Conservation (phyloP, 805 yeast species). For the Lipomyces mesembrius region DNA sequence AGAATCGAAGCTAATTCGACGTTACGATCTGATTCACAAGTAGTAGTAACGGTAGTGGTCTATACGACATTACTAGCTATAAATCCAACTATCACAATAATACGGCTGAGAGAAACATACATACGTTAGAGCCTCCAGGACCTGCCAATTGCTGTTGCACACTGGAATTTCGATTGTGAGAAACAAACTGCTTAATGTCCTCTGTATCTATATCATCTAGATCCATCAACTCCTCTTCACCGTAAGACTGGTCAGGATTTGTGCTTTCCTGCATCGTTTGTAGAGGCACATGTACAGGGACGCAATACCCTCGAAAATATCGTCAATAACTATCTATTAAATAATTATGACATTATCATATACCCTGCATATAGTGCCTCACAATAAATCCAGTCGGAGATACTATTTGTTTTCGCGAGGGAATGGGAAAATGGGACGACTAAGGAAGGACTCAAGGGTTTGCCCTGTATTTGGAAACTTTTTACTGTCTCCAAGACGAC, state of each 20-base stretch:
- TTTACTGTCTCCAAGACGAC: too few species aligned
- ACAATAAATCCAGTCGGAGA: background rate
- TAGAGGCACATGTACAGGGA: background rate
- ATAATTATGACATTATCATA: background rate
- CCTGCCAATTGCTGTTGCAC: background rate
- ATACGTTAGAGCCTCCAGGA: background rate
- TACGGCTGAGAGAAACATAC: background rate
- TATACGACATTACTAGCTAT: too few species aligned
- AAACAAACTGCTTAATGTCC: slow-evolving; percentile 5
- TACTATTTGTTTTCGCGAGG: background rate
- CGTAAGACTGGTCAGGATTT: background rate
- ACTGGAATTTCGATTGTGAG: background rate
- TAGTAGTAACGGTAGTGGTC: slow-evolving; percentile 6
- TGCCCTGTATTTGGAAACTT: background rate
- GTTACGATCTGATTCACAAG: background rate
- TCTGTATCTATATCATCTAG: slow-evolving; percentile 14
- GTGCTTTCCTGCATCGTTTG: background rate
- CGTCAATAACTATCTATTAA: background rate
- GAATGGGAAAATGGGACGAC: background rate
- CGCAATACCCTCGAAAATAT: background rate
- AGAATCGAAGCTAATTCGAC: slow-evolving; percentile 19
- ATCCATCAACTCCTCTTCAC: slow-evolving; percentile 24
- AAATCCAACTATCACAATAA: background rate
- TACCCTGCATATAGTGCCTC: background rate
- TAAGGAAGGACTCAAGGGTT: background rate